These are phyloP conservation scores for Ceratobasidium sp. DNA, from an alignment of 1,284 basidiomycete species.

Conservation along the genomic window DNA sequence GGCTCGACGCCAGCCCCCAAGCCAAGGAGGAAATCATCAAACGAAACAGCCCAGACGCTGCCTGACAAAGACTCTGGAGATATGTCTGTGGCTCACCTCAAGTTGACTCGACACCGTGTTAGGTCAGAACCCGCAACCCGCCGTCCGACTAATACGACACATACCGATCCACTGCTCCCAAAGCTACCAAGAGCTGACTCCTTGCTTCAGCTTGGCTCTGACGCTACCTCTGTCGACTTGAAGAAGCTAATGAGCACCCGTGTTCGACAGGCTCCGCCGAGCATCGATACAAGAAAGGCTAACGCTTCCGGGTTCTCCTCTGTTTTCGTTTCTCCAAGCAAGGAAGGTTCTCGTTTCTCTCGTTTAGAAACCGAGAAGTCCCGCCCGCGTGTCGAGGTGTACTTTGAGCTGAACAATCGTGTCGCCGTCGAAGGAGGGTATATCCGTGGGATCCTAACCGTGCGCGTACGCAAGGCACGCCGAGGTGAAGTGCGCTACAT, in stretches of 20 bases:
- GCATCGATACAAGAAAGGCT: slow-evolving; percentile 48
- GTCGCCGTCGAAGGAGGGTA: slow-evolving; percentile 82
- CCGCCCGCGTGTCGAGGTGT: slow-evolving; percentile 80
- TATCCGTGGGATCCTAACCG: slow-evolving; percentile 74
- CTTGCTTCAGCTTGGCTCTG: slow-evolving; percentile 17
- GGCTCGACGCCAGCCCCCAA: background rate
- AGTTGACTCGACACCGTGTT: slow-evolving; percentile 7
- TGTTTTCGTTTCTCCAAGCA: background rate
- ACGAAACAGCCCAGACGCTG: background rate
- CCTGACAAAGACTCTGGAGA: background rate
- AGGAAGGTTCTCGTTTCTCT: background rate
- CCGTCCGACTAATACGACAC: background rate
- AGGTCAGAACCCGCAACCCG: background rate
- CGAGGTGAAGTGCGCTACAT: slow-evolving; percentile 64
- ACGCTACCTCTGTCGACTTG: slow-evolving; percentile 21
- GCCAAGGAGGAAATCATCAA: background rate
- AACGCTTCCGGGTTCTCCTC: slow-evolving; percentile 42
- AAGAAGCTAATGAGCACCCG: slow-evolving; percentile 34
- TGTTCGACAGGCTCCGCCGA: slow-evolving; percentile 41
- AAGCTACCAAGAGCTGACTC: slow-evolving; percentile 18
- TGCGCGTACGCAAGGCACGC: slow-evolving; percentile 68
- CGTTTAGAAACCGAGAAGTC: slow-evolving; percentile 68
- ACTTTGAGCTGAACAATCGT: slow-evolving; percentile 79
- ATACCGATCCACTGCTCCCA: background rate
- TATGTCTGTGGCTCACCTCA: background rate